A percentile compares a stretch with the other conserved stretches of the same genome.
Evolutionary conservation across 2,329 filamentous ascomycete species (phyloP).

Genomic region (Neopestalotiopsis sp.): DNA sequence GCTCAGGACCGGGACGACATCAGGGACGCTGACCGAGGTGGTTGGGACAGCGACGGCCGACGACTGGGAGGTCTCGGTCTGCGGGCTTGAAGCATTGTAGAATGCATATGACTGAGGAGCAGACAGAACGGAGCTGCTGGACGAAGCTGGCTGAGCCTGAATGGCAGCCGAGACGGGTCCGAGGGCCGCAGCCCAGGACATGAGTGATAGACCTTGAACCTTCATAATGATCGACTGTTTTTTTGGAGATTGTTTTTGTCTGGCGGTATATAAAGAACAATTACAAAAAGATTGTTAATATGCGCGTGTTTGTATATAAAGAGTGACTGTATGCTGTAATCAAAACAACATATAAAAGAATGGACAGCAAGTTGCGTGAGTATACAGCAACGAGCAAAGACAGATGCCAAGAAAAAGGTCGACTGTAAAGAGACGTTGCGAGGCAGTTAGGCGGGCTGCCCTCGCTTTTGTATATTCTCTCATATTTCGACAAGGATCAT

Average conservation of each 20-base stretch:
- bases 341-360: background rate
- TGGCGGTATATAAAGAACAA: background rate
- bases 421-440: background rate
- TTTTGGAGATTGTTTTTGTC: background rate
- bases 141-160: background rate
- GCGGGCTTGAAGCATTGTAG: background rate
- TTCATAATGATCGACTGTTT: constrained; percentile 3
- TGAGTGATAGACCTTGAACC: background rate
- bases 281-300: background rate
- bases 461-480: background rate
- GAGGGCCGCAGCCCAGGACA: background rate
- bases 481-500: background rate
- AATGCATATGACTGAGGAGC: background rate
- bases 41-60: background rate
- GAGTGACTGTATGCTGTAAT: background rate
- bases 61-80: background rate
- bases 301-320: background rate
- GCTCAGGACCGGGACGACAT: background rate
- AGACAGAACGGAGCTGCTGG: background rate
- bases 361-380: constrained; percentile 6
- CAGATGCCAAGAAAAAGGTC: constrained; percentile 1
- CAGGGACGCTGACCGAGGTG: background rate
- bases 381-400: constrained; percentile 9
- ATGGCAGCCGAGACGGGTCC: background rate
- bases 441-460: background rate